Evolutionary conservation across 1,139 yeast species (phyloP).

Genomic region (Nakaseomyces sp.): DNA sequence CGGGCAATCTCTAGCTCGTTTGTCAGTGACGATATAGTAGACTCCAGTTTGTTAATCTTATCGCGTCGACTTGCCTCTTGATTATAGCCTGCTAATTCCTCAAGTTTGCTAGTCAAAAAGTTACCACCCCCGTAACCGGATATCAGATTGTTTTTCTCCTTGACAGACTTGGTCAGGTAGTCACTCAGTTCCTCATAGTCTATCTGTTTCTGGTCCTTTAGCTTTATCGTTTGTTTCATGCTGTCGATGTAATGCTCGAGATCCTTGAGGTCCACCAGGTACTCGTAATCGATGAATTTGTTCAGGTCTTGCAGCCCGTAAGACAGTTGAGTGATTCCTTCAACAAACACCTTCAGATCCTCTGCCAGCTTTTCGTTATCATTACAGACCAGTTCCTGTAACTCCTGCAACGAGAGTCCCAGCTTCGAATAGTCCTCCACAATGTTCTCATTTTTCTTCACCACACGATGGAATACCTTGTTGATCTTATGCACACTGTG

Average conservation of each 20-base stretch:
- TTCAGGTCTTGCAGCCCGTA: slow-evolving; percentile 41
- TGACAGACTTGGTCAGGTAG: slow-evolving; percentile 59
- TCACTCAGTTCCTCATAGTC: slow-evolving; percentile 83
- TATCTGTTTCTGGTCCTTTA: slow-evolving; percentile 83
- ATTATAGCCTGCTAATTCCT: slow-evolving; percentile 52
- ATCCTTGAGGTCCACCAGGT: slow-evolving; percentile 74
- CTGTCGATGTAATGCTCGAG: slow-evolving; percentile 78
- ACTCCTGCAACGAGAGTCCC: slow-evolving; percentile 57
- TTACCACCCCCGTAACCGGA: slow-evolving; percentile 50
- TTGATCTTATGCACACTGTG: slow-evolving; percentile 76
- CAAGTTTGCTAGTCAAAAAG: slow-evolving; percentile 46
- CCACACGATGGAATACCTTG: slow-evolving; percentile 62
- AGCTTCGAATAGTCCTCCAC: slow-evolving; percentile 66
- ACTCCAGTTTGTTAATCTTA: slow-evolving; percentile 41
- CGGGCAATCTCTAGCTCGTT: slow-evolving; percentile 57
- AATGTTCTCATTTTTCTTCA: slow-evolving; percentile 65
- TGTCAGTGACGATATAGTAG: slow-evolving; percentile 51
- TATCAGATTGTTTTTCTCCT: slow-evolving; percentile 54
- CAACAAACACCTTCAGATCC: slow-evolving; percentile 47
- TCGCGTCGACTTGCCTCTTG: slow-evolving; percentile 49
- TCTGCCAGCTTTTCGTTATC: slow-evolving; percentile 36
- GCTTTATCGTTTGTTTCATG: slow-evolving; percentile 64
- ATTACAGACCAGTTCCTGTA: slow-evolving; percentile 47
- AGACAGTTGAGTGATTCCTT: slow-evolving; percentile 44
- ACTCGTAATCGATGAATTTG: slow-evolving; percentile 68